A percentile compares a stretch with the other conserved stretches of the same genome.
phyloP scores from a whole-genome alignment of 2,329 filamentous ascomycete genomes.

The Escovopsis sp. region DNA sequence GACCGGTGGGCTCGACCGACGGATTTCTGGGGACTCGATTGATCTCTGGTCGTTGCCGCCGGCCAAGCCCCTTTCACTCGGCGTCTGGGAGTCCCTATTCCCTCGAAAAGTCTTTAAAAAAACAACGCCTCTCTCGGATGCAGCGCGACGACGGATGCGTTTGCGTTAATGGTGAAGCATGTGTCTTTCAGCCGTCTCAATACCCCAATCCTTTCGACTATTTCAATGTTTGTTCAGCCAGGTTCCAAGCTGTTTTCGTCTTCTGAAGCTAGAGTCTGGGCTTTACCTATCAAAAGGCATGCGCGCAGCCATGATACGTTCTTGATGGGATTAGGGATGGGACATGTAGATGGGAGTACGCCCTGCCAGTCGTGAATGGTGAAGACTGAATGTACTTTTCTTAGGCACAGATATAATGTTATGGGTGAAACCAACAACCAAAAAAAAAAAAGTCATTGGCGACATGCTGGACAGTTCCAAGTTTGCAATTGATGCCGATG shows the following conservation, averaged over 20 bases:
- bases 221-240: constrained; percentile 6
- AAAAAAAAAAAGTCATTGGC: too few relatives aligned
- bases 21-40: constrained; percentile 3
- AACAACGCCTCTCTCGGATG: constrained; percentile 1
- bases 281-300: constrained; percentile 9
- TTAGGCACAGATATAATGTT: neutral
- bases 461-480: neutral
- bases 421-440: neutral
- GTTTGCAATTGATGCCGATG: neutral
- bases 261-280: constrained; percentile 4
- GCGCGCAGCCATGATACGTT: constrained; percentile 7
- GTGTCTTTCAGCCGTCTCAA: constrained; percentile 3
- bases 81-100: neutral
- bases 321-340: constrained; percentile 5
- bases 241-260: constrained; percentile 7
- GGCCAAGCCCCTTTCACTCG: constrained; percentile 5
- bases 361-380: constrained; percentile 11
- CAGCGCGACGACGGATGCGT: constrained; percentile 7
- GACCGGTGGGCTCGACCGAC: neutral
- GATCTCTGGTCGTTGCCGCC: constrained; percentile 15
- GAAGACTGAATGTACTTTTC: constrained; percentile 9
- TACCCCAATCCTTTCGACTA: constrained; percentile 6
- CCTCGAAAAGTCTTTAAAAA: constrained; percentile 1
- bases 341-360: constrained; percentile 11
- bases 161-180: constrained; percentile 6